Base-by-base conservation (phyloP, 352 stramenopile species). In the Pelagophyceae sp. region DNA sequence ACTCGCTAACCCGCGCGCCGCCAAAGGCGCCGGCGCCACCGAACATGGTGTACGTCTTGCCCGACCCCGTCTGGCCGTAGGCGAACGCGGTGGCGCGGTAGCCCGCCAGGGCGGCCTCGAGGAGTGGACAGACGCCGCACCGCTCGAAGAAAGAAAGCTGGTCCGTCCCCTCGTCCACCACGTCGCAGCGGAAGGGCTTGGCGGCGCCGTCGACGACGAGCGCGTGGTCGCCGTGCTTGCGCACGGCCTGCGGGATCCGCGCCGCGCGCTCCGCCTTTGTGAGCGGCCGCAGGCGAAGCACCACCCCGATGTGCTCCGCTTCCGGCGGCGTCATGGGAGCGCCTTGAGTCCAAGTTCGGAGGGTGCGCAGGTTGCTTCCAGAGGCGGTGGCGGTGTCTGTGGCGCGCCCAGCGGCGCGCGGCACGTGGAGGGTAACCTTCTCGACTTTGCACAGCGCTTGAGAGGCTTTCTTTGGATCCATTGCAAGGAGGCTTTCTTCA, bases 21-120 rank as follows among this genome's bases (percentile, higher is more conserved):
- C 23, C 45, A 11, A 11, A 23, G 11, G 23, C 45, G 45, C 11
- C 23, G 11, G 45, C 11, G 11, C 45, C 45, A 11, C 11, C 23
- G 11, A 23, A 11, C 11, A 71, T 37, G n/a, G 61, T 71, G n/a
- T 71, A 71, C 61, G 61, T 71, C 61, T 71, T 71, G 27, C 61
- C 61, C 3, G 61, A 17, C 29, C 61, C 61, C 3, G 61, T 71
- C 33, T 71, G 61, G 11, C 61, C 61, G 33, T 71, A 71, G 5
- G 61, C 61, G 29, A 71, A 71, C 3, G 61, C 61, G 5, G 61
- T 71, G 61, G 61, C 17, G n/a, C 61, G 61, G 61, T 33, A 71
- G 61, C 61, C 61, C 61, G 3, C 3, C 11, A 71, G 33, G 3
- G 20, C 33, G 11, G 29, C 15, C 5, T 71, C 61, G 33, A 71